These are phyloP conservation scores for Ascodesmis nigricans DNA, from an alignment of 495 filamentous ascomycete species.

Conservation along the genomic window DNA sequence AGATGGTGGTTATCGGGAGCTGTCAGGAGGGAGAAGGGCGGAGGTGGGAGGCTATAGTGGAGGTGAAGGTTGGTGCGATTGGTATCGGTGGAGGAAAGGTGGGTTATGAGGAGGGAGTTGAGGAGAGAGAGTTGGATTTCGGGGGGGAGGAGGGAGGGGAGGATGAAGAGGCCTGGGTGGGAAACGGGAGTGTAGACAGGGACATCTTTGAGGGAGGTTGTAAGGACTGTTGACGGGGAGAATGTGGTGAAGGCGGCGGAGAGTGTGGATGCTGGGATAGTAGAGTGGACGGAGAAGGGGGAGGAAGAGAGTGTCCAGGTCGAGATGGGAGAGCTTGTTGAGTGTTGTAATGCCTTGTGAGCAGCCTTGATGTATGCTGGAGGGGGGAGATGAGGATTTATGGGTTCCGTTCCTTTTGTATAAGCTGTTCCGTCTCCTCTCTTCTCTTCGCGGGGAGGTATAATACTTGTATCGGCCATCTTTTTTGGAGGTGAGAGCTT, in stretches of 20 bases:
- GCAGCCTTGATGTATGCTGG: conserved; percentile 40
- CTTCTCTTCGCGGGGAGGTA: too few relatives aligned
- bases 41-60: conserved; percentile 36
- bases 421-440: too few relatives aligned
- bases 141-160: conserved; percentile 30
- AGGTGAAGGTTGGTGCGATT: conserved; percentile 25
- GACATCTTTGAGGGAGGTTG: conserved; percentile 23
- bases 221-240: conserved; percentile 37
- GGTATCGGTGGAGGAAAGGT: conserved; percentile 30
- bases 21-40: conserved; percentile 30
- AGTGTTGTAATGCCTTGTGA: too few relatives aligned
- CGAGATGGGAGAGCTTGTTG: conserved; percentile 48
- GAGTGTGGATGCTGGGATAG: conserved; percentile 53
- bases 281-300: conserved; percentile 65
- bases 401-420: conserved; percentile 21
- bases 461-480: too few relatives aligned
- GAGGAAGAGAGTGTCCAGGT: too few relatives aligned
- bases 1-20: conserved; percentile 24
- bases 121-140: conserved; percentile 21
- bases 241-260: conserved; percentile 63
- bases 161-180: conserved; percentile 4
- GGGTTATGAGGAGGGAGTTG: conserved; percentile 1
- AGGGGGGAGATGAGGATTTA: conserved; percentile 57
- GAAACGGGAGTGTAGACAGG: conserved; percentile 6
- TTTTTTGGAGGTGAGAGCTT: too few relatives aligned